phyloP scores from a whole-genome alignment of 2,329 filamentous ascomycete genomes.

The Claviceps africana region DNA sequence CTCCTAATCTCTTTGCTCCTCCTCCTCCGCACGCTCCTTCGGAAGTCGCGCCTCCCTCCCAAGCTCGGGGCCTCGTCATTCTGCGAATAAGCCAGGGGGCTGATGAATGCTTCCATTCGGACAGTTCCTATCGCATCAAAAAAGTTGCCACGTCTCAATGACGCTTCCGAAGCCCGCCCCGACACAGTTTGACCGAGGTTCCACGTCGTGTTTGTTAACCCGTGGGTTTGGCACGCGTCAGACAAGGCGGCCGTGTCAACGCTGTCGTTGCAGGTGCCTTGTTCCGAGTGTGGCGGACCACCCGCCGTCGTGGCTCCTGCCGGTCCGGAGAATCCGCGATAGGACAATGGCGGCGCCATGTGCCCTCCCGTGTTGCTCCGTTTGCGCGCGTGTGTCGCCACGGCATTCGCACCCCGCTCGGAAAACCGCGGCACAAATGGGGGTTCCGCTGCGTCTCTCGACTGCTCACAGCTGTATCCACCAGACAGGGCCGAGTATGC shows the following conservation, averaged over 20 bases:
- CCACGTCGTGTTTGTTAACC: conserved; percentile 30
- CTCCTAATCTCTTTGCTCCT: conserved; percentile 42
- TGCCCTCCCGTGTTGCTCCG: conserved; percentile 79
- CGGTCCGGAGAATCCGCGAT: conserved; percentile 63
- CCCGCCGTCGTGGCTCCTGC: conserved; percentile 16
- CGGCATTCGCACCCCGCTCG: conserved; percentile 34
- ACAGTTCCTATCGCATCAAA: conserved; percentile 84
- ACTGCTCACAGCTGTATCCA: conserved; percentile 32
- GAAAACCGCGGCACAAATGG: conserved; percentile 58
- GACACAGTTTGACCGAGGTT: conserved; percentile 31
- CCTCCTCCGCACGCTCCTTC: conserved; percentile 31
- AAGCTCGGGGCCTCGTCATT: conserved; percentile 30
- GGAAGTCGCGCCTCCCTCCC: conserved; percentile 33
- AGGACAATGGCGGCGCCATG: conserved; percentile 53
- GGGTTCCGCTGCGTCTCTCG: conserved; percentile 51
- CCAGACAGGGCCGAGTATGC: conserved; percentile 23
- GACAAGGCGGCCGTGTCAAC: conserved; percentile 45
- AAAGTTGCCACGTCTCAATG: conserved; percentile 45
- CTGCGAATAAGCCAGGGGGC: conserved; percentile 37
- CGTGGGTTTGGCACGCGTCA: conserved; percentile 45
- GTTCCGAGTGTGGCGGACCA: conserved; percentile 33
- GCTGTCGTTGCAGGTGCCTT: conserved; percentile 44
- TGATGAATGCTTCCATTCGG: conserved; percentile 94
- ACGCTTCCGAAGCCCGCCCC: conserved; percentile 41
- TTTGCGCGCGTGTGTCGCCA: conserved; percentile 57